phyloP scores from a whole-genome alignment of 2,329 filamentous ascomycete genomes.

The Scleromitrula shiraiana region DNA sequence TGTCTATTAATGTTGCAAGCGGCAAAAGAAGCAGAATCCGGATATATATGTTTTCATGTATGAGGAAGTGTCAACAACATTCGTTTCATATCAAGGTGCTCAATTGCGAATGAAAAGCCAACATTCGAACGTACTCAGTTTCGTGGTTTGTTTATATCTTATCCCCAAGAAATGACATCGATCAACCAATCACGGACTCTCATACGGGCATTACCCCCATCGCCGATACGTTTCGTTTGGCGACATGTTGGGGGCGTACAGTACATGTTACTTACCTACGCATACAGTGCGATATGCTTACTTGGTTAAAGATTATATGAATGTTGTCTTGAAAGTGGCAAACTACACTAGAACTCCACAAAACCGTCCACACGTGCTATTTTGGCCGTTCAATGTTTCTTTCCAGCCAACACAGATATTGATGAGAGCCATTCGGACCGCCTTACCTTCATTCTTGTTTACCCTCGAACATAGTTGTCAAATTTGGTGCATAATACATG shows the following conservation, averaged over 20 bases:
- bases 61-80: background rate
- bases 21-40: background rate
- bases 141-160: background rate
- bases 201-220: background rate
- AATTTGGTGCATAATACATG: background rate
- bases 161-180: background rate
- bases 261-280: background rate
- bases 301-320: background rate
- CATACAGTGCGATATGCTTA: background rate
- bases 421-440: too few relatives aligned
- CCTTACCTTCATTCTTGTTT: background rate
- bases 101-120: background rate
- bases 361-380: too few relatives aligned
- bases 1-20: background rate
- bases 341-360: too few relatives aligned
- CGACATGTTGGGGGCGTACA: constrained; percentile 3
- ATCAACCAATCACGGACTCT: background rate
- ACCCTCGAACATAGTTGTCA: background rate
- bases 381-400: too few relatives aligned
- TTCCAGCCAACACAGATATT: too few relatives aligned
- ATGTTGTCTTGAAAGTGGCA: too few relatives aligned
- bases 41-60: background rate
- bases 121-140: too few relatives aligned
- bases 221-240: constrained; percentile 1
- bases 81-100: constrained; percentile 1